A percentile compares a stretch with the other conserved stretches of the same genome.
phyloP scores from a whole-genome alignment of 139 green algal genomes.

The Microglena sp. region DNA sequence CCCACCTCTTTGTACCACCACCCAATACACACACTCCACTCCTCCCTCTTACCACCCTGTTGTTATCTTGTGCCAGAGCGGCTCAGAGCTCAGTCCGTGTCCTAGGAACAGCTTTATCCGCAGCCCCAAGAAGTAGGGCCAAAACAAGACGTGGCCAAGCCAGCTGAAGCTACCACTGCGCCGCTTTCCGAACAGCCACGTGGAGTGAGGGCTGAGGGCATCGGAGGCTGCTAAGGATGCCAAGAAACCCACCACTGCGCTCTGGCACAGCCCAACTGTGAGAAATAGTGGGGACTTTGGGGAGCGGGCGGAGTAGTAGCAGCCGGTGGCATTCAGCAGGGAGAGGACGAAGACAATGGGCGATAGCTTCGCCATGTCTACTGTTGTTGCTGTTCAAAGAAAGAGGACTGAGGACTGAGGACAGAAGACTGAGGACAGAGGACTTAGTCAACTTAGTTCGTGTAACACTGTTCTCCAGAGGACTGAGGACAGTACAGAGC shows the following conservation, averaged over 20 bases:
- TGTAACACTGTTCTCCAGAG: too few species aligned
- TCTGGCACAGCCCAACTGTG: background rate
- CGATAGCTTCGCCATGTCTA: background rate
- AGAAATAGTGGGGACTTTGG: background rate
- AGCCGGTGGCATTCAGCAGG: background rate
- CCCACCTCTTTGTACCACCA: background rate
- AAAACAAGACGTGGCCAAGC: constrained; percentile 20
- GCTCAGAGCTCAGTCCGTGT: constrained; percentile 22
- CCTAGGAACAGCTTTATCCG: constrained; percentile 41
- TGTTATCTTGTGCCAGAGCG: constrained; percentile 27
- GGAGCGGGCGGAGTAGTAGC: background rate
- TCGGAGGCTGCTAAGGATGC: constrained; percentile 24
- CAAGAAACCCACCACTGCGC: constrained; percentile 5
- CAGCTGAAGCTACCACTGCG: constrained; percentile 19
- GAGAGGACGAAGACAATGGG: background rate
- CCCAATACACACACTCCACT: too few species aligned
- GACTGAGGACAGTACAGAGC: too few species aligned
- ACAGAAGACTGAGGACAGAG: too few species aligned
- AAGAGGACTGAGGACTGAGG: too few species aligned
- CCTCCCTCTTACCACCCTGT: constrained; percentile 31
- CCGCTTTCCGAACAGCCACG: constrained; percentile 41
- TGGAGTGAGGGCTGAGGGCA: constrained; percentile 22
- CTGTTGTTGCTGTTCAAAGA: too few species aligned
- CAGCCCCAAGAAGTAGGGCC: constrained; percentile 48
- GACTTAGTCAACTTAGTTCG: too few species aligned